Conservation (phyloP, 192 early-diverging fungal genomes). For the Chytriomyces sp. region DNA sequence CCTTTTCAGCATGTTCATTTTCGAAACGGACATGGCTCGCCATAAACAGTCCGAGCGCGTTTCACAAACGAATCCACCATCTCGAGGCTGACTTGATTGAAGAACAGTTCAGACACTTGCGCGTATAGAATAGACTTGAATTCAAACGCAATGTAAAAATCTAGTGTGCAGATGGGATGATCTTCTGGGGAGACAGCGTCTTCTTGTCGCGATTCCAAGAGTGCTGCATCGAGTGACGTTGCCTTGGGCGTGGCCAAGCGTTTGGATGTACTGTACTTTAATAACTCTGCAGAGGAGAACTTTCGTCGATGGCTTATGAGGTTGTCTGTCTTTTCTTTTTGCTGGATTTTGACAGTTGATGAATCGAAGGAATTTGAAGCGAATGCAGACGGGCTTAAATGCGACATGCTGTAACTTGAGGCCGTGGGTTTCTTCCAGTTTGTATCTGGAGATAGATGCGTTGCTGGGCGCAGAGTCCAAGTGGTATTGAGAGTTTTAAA, state of each 20-base stretch:
- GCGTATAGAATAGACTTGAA: conserved; percentile 82
- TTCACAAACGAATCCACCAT: conserved; percentile 77
- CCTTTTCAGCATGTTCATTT: too few species aligned
- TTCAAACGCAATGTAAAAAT: conserved; percentile 81
- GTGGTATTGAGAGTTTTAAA: conserved; percentile 70
- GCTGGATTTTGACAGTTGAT: background rate
- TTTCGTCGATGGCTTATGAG: background rate
- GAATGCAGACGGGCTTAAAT: background rate
- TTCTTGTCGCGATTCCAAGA: conserved; percentile 21
- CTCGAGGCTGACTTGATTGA: conserved; percentile 73
- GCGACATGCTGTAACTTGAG: background rate
- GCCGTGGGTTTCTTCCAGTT: background rate
- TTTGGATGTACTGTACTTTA: background rate
- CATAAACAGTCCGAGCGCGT: conserved; percentile 60
- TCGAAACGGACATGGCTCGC: conserved; percentile 19
- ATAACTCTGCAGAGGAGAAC: conserved; percentile 4
- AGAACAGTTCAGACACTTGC: conserved; percentile 78
- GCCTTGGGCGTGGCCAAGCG: background rate
- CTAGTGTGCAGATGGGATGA: conserved; percentile 64
- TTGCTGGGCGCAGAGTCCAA: conserved; percentile 69
- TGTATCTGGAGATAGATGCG: background rate
- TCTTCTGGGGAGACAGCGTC: conserved; percentile 28
- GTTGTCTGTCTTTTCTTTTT: too few species aligned
- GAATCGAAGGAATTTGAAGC: background rate
- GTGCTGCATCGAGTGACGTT: background rate